Evolutionary conservation across 116 monocot species (phyloP).

Genomic region (Phalaenopsis hybrid): DNA sequence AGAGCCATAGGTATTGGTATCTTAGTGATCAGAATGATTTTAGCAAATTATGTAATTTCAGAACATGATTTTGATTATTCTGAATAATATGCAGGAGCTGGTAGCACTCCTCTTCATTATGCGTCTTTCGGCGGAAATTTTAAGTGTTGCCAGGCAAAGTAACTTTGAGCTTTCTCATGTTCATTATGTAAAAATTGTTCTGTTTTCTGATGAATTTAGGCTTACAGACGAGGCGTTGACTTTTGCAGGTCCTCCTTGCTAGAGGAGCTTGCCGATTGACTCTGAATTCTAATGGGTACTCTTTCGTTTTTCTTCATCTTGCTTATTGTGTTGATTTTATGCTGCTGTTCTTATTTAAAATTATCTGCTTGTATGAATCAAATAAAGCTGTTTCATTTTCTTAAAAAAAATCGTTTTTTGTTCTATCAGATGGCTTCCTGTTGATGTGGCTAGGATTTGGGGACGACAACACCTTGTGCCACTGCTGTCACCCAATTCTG

Average conservation of each 20-base stretch:
- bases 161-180: neutral
- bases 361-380: neutral
- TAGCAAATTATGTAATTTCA: neutral
- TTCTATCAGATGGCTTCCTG: slow-evolving; percentile 45
- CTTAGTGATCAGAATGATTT: neutral
- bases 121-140: slow-evolving; percentile 82
- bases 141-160: slow-evolving; percentile 76
- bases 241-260: slow-evolving; percentile 66
- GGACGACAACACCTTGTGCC: slow-evolving; percentile 56
- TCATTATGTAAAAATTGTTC: neutral
- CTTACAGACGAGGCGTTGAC: neutral
- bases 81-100: slow-evolving; percentile 43
- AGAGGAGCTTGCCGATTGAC: slow-evolving; percentile 55
- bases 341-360: too few species aligned
- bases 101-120: slow-evolving; percentile 96
- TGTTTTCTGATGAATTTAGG: neutral
- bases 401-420: neutral
- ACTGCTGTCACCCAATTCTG: slow-evolving; percentile 58
- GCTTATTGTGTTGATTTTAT: too few species aligned
- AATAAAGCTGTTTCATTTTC: neutral
- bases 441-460: slow-evolving; percentile 91
- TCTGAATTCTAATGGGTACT: slow-evolving; percentile 58
- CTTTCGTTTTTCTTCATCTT: slow-evolving; percentile 3
- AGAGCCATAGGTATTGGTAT: slow-evolving; percentile 52
- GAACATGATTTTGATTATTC: neutral